Evolutionary conservation across 1,139 yeast genomes (phyloP).

Genomic region (Eremothecium gossypii): DNA sequence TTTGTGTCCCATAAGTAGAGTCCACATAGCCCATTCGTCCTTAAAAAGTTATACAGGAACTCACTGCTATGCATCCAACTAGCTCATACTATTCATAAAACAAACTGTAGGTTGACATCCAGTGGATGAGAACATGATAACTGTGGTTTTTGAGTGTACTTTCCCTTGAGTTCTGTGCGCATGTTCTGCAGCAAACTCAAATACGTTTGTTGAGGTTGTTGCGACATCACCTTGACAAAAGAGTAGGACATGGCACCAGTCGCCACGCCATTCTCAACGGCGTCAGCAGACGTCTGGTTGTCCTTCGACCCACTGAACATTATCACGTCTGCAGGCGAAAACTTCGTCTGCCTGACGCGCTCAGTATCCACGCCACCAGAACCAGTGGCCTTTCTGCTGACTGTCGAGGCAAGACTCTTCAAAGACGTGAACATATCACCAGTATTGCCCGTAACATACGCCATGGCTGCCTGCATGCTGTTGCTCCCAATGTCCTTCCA

Average conservation of each 20-base stretch:
- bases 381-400: slow-evolving; percentile 24
- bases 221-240: slow-evolving; percentile 60
- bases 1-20: no score
- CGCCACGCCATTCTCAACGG: slow-evolving; percentile 63
- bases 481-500: slow-evolving; percentile 79
- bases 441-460: slow-evolving; percentile 65
- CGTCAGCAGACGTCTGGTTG: slow-evolving; percentile 71
- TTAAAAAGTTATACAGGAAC: no score
- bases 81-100: slow-evolving; percentile 26
- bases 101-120: slow-evolving; percentile 63
- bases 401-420: slow-evolving; percentile 43
- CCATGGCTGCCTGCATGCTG: slow-evolving; percentile 58
- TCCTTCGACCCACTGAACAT: slow-evolving; percentile 88
- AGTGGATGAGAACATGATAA: slow-evolving; percentile 77
- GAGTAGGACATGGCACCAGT: slow-evolving; percentile 97
- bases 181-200: slow-evolving; percentile 70
- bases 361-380: slow-evolving; percentile 34
- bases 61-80: no score
- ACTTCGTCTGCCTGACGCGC: slow-evolving; percentile 46
- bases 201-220: slow-evolving; percentile 66
- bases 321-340: slow-evolving; percentile 83
- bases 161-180: slow-evolving; percentile 57
- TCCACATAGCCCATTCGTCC: no score
- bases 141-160: slow-evolving; percentile 86
- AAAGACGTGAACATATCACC: slow-evolving; percentile 44